These are phyloP conservation scores for Fraxinus cuspidata DNA, from an alignment of 257 asterid species.

Conservation along the genomic window DNA sequence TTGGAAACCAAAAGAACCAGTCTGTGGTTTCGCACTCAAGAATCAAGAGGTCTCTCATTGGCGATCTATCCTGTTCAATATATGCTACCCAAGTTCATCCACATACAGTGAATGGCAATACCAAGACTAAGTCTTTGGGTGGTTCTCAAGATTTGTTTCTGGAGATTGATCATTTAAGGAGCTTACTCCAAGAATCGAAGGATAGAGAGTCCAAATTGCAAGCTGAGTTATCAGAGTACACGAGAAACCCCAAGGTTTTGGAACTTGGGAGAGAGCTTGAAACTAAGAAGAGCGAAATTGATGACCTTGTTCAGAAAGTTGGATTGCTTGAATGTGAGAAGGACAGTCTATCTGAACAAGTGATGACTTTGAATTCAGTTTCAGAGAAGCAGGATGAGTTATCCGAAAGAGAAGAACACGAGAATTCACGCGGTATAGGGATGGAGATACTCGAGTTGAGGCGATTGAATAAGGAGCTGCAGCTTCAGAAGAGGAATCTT, in stretches of 20 bases:
- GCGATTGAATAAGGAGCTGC: slow-evolving; percentile 92
- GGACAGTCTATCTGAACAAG: slow-evolving; percentile 50
- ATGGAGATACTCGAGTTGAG: slow-evolving; percentile 87
- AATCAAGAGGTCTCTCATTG: slow-evolving; percentile 75
- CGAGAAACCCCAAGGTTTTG: slow-evolving; percentile 44
- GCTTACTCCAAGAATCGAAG: slow-evolving; percentile 75
- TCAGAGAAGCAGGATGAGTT: slow-evolving; percentile 44
- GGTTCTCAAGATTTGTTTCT: slow-evolving; percentile 68
- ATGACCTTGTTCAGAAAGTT: slow-evolving; percentile 55
- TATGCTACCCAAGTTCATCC: slow-evolving; percentile 74
- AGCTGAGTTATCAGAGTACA: slow-evolving; percentile 60
- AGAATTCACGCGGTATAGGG: slow-evolving; percentile 44
- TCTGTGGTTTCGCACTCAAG: slow-evolving; percentile 45
- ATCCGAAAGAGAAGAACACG: slow-evolving; percentile 32
- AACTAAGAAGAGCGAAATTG: slow-evolving; percentile 52
- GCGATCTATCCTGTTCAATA: slow-evolving; percentile 74
- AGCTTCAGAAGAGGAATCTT: slow-evolving; percentile 84
- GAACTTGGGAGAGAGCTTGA: slow-evolving; percentile 69
- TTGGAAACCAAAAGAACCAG: slow-evolving; percentile 45
- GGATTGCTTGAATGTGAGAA: slow-evolving; percentile 61
- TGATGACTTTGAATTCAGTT: slow-evolving; percentile 42
- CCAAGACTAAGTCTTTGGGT: slow-evolving; percentile 44
- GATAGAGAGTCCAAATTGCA: slow-evolving; percentile 76
- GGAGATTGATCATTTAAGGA: slow-evolving; percentile 86
- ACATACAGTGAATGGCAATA: slow-evolving; percentile 37